Percentiles rank a stretch among this genome's conserved stretches.
These are phyloP conservation scores for Scytalidium sp. DNA, from an alignment of 2,329 filamentous ascomycete genomes.

Conservation along the genomic window DNA sequence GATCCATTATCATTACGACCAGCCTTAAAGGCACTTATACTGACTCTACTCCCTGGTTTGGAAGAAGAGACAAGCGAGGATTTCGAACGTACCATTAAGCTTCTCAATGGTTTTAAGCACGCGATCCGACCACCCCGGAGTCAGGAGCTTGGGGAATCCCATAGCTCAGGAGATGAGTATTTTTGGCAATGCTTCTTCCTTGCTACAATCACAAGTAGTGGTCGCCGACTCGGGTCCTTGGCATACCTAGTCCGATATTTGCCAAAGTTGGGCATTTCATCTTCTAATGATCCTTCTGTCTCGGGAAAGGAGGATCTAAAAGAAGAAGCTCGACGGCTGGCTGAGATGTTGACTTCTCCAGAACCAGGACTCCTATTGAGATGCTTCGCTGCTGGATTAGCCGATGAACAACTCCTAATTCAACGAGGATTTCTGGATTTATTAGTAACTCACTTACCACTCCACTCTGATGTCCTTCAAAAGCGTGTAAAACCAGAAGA, in stretches of 20 bases:
- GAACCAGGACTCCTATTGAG: conserved; percentile 88
- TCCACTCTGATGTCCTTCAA: conserved; percentile 80
- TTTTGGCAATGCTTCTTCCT: conserved; percentile 99
- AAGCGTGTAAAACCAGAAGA: conserved; percentile 69
- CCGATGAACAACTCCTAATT: conserved; percentile 84
- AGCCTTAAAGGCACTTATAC: conserved; percentile 83
- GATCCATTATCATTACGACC: conserved; percentile 72
- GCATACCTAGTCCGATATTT: conserved; percentile 80
- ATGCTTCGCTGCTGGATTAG: conserved; percentile 86
- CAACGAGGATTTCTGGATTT: conserved; percentile 93
- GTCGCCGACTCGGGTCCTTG: conserved; percentile 78
- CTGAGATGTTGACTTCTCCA: conserved; percentile 73
- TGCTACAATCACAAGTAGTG: conserved; percentile 85
- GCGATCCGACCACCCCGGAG: conserved; percentile 56
- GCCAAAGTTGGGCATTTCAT: conserved; percentile 60
- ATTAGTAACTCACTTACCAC: conserved; percentile 82
- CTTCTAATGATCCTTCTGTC: conserved; percentile 8
- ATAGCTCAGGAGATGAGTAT: conserved; percentile 71
- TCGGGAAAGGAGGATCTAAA: conserved; percentile 19
- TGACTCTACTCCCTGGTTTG: conserved; percentile 85
- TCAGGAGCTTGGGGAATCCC: conserved; percentile 47
- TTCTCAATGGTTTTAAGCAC: conserved; percentile 75
- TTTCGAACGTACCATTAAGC: conserved; percentile 80
- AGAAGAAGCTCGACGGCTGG: conserved; percentile 47
- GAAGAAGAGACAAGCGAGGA: conserved; percentile 98